A percentile compares a stretch with the other conserved stretches of the same genome.
phyloP scores from a whole-genome alignment of 306 rosid genomes.

The Trifolium dubium region DNA sequence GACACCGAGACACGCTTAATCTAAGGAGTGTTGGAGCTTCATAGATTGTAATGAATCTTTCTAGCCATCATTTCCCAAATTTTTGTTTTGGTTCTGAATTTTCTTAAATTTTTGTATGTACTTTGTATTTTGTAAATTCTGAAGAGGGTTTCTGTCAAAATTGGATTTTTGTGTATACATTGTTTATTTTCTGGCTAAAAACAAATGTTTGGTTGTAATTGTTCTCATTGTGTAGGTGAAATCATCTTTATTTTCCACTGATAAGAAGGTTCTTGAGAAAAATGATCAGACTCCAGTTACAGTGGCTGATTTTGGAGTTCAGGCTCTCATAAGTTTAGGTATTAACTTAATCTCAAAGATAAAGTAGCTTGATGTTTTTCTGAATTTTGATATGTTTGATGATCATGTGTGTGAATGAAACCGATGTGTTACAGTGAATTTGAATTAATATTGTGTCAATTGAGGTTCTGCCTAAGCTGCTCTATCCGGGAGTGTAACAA shows the following conservation, averaged over 20 bases:
- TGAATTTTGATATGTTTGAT: neutral
- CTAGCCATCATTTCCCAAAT: no score
- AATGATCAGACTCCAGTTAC: constrained; percentile 83
- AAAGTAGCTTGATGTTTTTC: neutral
- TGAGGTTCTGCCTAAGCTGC: neutral
- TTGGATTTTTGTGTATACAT: constrained; percentile 5
- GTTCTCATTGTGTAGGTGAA: constrained; percentile 58
- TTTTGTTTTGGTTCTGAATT: neutral
- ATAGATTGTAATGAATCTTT: no score
- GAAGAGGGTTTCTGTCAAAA: neutral
- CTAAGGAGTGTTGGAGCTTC: no score
- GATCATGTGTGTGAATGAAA: neutral
- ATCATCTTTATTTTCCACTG: constrained; percentile 56
- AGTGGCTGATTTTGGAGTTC: constrained; percentile 92
- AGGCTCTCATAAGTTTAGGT: constrained; percentile 97
- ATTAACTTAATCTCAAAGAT: constrained; percentile 31
- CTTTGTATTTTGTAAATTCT: neutral
- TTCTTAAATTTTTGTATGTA: neutral
- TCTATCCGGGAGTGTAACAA: neutral
- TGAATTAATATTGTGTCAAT: neutral
- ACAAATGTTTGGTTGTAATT: neutral
- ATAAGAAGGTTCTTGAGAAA: constrained; percentile 61
- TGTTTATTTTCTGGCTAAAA: neutral
- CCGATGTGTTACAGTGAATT: neutral
- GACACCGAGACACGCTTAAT: no score